Evolutionary conservation across 257 asterid species (phyloP).

Genomic region (Anisodus acutangulus): DNA sequence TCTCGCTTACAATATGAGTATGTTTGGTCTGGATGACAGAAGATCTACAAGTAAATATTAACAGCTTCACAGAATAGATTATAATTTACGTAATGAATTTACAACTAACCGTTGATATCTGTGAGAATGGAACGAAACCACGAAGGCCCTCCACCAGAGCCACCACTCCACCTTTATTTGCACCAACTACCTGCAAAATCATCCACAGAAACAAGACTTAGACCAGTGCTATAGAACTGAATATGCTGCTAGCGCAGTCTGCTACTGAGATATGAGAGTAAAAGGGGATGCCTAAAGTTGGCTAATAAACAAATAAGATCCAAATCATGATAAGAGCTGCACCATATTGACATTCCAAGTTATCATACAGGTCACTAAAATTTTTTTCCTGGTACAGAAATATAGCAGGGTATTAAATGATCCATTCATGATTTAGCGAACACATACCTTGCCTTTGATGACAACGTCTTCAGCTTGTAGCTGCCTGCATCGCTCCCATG

Average conservation of each 20-base stretch:
- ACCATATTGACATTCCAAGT: background rate
- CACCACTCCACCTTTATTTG: conserved; percentile 94
- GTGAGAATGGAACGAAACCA: conserved; percentile 96
- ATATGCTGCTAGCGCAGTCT: background rate
- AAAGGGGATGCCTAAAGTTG: background rate
- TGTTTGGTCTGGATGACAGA: background rate
- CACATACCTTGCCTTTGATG: conserved; percentile 84
- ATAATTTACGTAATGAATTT: conserved; percentile 13
- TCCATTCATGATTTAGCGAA: background rate
- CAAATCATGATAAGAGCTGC: conserved; percentile 11
- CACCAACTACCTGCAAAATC: conserved; percentile 76
- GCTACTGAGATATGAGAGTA: background rate
- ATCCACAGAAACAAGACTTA: conserved; percentile 28
- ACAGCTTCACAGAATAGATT: background rate
- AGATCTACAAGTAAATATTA: background rate
- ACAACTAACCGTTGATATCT: conserved; percentile 76
- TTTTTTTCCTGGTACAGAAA: too few relatives aligned
- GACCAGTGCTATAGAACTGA: conserved; percentile 12
- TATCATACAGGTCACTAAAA: background rate
- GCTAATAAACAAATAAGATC: background rate
- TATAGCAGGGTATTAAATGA: too few relatives aligned
- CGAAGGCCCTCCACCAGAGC: conserved; percentile 91
- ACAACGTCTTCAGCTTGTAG: conserved; percentile 98
- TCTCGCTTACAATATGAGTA: background rate
- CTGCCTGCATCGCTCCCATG: conserved; percentile 96